Conservation (phyloP, 345 rosid species). For the Abelmoschus esculentus region DNA sequence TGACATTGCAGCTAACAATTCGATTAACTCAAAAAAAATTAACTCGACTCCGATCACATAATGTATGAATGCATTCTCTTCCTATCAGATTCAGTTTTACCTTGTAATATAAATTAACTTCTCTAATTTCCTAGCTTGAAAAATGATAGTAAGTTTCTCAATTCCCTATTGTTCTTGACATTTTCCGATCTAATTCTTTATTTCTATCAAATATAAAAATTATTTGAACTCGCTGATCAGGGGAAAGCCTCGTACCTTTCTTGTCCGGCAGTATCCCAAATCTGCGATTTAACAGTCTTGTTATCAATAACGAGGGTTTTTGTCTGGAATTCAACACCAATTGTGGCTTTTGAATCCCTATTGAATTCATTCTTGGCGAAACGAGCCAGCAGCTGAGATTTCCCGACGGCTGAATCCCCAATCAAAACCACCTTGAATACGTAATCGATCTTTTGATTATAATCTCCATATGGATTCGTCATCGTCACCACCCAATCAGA, state of each 20-base stretch:
- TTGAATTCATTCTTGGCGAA: conserved; percentile 59
- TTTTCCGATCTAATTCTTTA: background rate
- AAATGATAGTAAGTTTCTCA: no score
- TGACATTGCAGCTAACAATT: no score
- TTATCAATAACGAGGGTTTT: conserved; percentile 55
- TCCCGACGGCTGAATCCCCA: conserved; percentile 71
- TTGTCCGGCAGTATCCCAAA: conserved; percentile 76
- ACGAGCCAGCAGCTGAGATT: conserved; percentile 60
- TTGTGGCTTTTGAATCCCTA: conserved; percentile 59
- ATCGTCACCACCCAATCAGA: conserved; percentile 13
- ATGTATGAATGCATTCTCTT: no score
- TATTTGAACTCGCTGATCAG: background rate
- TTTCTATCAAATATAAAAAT: background rate
- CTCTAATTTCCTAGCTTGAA: no score
- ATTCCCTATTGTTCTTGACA: no score
- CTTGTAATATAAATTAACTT: no score
- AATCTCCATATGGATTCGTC: conserved; percentile 56
- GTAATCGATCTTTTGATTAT: conserved; percentile 54
- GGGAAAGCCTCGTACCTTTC: conserved; percentile 32
- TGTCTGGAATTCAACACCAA: conserved; percentile 67
- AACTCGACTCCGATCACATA: no score
- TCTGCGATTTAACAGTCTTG: conserved; percentile 64
- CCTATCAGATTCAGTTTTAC: no score
- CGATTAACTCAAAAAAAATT: no score
- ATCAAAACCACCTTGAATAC: conserved; percentile 62